phyloP scores from a whole-genome alignment of 2,329 filamentous ascomycete species.

The Alternaria sp. region DNA sequence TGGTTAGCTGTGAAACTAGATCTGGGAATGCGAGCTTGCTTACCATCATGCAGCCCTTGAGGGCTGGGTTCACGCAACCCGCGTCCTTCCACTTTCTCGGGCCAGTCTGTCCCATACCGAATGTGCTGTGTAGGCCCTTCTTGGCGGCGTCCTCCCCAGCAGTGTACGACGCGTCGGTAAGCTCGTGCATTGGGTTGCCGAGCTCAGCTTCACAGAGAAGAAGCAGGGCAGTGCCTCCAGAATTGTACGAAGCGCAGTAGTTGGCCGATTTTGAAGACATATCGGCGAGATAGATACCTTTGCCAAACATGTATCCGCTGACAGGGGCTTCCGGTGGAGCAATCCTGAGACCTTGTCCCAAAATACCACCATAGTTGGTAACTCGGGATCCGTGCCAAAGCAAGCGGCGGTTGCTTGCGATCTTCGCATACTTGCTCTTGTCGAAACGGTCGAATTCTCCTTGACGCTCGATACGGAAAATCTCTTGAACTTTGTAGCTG shows the following conservation, averaged over 20 bases:
- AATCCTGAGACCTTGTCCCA: conserved; percentile 87
- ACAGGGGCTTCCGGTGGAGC: conserved; percentile 83
- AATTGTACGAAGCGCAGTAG: conserved; percentile 71
- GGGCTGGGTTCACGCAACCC: conserved; percentile 64
- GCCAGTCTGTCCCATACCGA: conserved; percentile 69
- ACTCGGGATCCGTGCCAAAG: conserved; percentile 87
- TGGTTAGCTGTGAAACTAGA: conserved; percentile 9
- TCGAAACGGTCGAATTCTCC: conserved; percentile 76
- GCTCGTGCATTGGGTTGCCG: conserved; percentile 73
- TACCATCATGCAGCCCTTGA: conserved; percentile 75
- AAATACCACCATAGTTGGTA: conserved; percentile 87
- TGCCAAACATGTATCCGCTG: conserved; percentile 86
- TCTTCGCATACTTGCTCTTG: conserved; percentile 59
- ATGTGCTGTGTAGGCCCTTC: conserved; percentile 69
- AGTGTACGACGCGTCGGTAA: conserved; percentile 63
- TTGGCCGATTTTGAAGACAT: conserved; percentile 79
- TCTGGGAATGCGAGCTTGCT: conserved; percentile 32
- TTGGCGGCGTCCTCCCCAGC: conserved; percentile 69
- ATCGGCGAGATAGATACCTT: conserved; percentile 87
- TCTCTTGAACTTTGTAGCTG: conserved; percentile 69
- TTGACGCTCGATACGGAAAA: conserved; percentile 81
- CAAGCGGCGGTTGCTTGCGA: conserved; percentile 72
- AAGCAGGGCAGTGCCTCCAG: conserved; percentile 74
- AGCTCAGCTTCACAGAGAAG: conserved; percentile 86
- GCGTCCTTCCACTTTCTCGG: conserved; percentile 81